Base-by-base conservation (phyloP, 495 filamentous ascomycete genomes). In the Hyaloscypha hepaticicola region DNA sequence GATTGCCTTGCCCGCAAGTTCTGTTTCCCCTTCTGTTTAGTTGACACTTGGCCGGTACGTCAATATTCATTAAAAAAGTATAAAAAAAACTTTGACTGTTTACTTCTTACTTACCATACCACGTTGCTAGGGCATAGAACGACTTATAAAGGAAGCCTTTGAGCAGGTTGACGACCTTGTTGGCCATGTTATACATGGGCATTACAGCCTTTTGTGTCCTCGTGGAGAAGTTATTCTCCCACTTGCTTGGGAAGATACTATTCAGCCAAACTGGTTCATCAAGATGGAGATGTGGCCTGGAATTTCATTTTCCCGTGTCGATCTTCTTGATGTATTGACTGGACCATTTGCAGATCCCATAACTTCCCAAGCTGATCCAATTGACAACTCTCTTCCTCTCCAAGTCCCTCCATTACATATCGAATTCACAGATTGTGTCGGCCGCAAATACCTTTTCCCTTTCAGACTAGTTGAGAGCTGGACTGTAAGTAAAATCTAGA, bases 211-310 rank as follows among this genome's bases (percentile, higher is more conserved):
- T 9, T 67, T 80, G 33, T 74, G 79, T 6, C 74, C 74, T 3
- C 74, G 78, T 60, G 75, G 77, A 3, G 75, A 82, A 28, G 78
- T 82, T 28, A 79, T 83, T 51, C 70, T 83, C 2, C 80, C 81
- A 7, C 75, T 78, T 48, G 73, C 82, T 14, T 83, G 81, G 81
- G 81, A 82, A 28, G 78, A 78, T n/a, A 74, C 82, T 41, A 73
- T 83, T 21, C 78, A 83, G 65, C 81, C 81, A 2, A 79, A 78
- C 49, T 93, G 90, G 91, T 79, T 80, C 27, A 88, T 96, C 66
- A 89, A 82, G 5, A 95, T 96, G 91, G 87, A 92, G 66, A 92
- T 96, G 89, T 96, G 92, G 92, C 90, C 91, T 6, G n/a, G n/a
- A n/a, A n/a, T n/a, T n/a, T n/a, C n/a, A n/a, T n/a, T n/a, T n/a